Conservation (phyloP, 208 protist genomes). For the Novymonas esmeraldas region DNA sequence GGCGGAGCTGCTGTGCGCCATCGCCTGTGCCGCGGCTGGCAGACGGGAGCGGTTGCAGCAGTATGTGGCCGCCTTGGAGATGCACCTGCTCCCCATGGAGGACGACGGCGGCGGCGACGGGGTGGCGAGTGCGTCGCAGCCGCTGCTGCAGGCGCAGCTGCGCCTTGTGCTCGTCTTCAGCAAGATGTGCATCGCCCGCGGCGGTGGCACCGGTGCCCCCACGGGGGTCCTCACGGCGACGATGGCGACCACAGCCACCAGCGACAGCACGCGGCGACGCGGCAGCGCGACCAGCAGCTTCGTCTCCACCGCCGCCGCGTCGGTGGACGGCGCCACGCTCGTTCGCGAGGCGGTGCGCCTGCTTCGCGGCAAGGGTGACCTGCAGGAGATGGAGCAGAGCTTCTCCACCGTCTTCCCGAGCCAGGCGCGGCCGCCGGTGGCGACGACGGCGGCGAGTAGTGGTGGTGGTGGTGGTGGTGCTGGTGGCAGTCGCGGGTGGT, state of each 20-base stretch:
- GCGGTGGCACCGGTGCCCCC: neutral
- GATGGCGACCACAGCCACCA: neutral
- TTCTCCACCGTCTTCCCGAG: slow-evolving; percentile 40
- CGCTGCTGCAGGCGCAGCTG: slow-evolving; percentile 41
- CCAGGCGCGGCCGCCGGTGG: slow-evolving; percentile 3
- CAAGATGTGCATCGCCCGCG: slow-evolving; percentile 12
- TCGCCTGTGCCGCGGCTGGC: slow-evolving; percentile 31
- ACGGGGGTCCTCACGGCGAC: neutral
- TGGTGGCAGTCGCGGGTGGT: too few relatives aligned
- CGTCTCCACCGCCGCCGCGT: neutral
- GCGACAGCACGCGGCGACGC: neutral
- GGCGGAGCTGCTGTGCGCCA: slow-evolving; percentile 32
- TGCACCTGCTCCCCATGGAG: slow-evolving; percentile 26
- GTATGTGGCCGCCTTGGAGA: slow-evolving; percentile 23
- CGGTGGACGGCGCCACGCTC: slow-evolving; percentile 15
- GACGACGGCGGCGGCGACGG: slow-evolving; percentile 1
- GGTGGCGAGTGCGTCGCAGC: slow-evolving; percentile 5
- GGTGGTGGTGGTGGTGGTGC: too few relatives aligned
- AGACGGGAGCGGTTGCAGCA: slow-evolving; percentile 22
- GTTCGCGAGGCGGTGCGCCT: slow-evolving; percentile 47
- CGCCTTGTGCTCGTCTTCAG: slow-evolving; percentile 40
- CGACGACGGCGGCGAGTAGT: slow-evolving; percentile 1
- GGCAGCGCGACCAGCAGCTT: slow-evolving; percentile 1
- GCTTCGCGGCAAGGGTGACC: slow-evolving; percentile 39
- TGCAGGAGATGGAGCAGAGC: slow-evolving; percentile 47